A percentile compares a stretch with the other conserved stretches of the same genome.
Conservation (phyloP, 73 alveolate species). For the Diophrys sp. region DNA sequence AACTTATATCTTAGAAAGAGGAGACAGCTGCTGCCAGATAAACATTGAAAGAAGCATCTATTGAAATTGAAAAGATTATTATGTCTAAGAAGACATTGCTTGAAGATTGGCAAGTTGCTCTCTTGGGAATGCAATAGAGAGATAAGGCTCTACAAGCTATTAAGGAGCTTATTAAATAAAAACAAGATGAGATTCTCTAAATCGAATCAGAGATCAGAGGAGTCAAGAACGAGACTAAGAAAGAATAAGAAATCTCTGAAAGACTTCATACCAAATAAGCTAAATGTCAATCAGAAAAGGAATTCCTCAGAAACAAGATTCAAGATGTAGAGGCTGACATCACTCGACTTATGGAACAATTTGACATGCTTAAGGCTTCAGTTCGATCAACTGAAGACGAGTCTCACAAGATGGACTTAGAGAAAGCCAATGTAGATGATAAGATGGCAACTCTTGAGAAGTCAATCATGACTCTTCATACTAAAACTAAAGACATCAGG, state of each 20-base stretch:
- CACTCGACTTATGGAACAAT: constrained; percentile 76
- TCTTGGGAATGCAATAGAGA: constrained; percentile 72
- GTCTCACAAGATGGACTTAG: constrained; percentile 76
- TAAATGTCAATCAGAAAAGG: constrained; percentile 78
- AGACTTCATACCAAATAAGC: constrained; percentile 74
- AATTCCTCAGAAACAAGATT: constrained; percentile 56
- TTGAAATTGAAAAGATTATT: constrained; percentile 74
- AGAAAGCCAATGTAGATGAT: constrained; percentile 82
- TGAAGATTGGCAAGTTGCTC: constrained; percentile 77
- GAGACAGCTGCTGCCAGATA: constrained; percentile 86
- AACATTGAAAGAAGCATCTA: constrained; percentile 89
- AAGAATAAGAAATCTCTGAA: constrained; percentile 85
- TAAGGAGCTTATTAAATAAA: constrained; percentile 63
- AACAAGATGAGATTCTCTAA: constrained; percentile 27
- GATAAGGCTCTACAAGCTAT: constrained; percentile 73
- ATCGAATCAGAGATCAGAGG: constrained; percentile 69
- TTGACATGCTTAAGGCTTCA: constrained; percentile 74
- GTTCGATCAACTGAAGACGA: constrained; percentile 84
- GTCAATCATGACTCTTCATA: constrained; percentile 84
- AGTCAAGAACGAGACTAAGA: constrained; percentile 66
- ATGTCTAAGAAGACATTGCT: constrained; percentile 75
- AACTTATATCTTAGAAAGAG: constrained; percentile 68
- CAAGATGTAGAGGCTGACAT: constrained; percentile 80
- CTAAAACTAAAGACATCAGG: constrained; percentile 89
- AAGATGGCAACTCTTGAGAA: constrained; percentile 85